Conservation (phyloP, 225 moss, liverwort and hornwort species). For the Polytrichum commune region DNA sequence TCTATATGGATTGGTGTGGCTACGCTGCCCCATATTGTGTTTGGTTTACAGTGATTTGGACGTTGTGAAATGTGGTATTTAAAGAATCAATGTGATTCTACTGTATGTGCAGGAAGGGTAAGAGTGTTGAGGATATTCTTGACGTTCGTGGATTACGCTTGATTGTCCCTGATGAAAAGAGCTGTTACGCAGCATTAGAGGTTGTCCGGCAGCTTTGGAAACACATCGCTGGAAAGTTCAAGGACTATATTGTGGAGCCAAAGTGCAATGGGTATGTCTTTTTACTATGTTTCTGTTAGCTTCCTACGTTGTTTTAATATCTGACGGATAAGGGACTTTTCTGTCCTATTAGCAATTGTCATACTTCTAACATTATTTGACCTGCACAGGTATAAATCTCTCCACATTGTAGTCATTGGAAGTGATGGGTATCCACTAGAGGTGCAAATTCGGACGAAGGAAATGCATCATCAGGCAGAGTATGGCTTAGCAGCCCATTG, state of each 20-base stretch:
- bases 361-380: background rate
- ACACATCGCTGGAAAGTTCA: constrained; percentile 38
- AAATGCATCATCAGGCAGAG: constrained; percentile 68
- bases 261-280: constrained; percentile 48
- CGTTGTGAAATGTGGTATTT: too few species aligned
- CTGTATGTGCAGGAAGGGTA: constrained; percentile 39
- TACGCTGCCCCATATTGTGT: too few species aligned
- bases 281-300: too few species aligned
- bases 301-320: too few species aligned
- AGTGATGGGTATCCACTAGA: constrained; percentile 61
- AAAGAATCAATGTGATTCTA: too few species aligned
- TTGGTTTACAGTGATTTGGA: too few species aligned
- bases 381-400: constrained; percentile 51
- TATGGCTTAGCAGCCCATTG: constrained; percentile 69
- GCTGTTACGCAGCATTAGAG: constrained; percentile 50
- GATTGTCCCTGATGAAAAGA: constrained; percentile 41
- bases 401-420: constrained; percentile 51
- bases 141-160: constrained; percentile 59
- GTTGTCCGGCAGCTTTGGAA: constrained; percentile 54
- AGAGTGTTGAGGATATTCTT: constrained; percentile 51
- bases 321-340: too few species aligned
- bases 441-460: constrained; percentile 57
- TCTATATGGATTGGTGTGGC: too few species aligned
- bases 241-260: constrained; percentile 50
- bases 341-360: background rate